Base-by-base conservation (phyloP, 116 monocot genomes). In the Iris pallida region DNA sequence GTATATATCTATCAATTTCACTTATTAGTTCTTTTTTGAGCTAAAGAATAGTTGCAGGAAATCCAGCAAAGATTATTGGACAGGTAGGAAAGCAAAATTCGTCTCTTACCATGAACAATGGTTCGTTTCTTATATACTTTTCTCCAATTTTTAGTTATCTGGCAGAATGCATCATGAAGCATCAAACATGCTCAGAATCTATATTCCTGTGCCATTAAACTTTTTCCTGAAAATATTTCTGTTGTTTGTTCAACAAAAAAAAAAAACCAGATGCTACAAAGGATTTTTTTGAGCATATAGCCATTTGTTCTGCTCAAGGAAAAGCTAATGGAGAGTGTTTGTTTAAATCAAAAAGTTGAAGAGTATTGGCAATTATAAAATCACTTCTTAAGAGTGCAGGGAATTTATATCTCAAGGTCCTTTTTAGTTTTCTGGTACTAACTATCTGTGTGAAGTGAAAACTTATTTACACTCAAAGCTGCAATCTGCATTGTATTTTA, bases 51-150 rank as follows among this genome's bases (percentile, higher is more conserved):
- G 86, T 73, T 58, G 81, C 79, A 43, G 88, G 88, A 48, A 92
- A 92, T 74, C 92, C 92, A 57, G 88, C 92, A 41, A 81, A 75
- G 70, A 76, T 88, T 6, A 79, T 88, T 49, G 88, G 88, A 14
- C 67, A 55, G 63, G 53, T 77, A 59, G 79, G 86, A 63, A 86
- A 88, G 69, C 75, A 85, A 73, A 86, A 86, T 47, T 88, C 92
- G 42, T 92, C 92, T 69, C 75, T 88, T 68, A 92, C 92, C 57
- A 92, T 88, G 92, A 88, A 88, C 56, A 88, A 92, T 70, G 92
- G 92, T 88, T 68, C 68, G 69, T 71, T 6, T 47, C 30, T 42
- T 14, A 9, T 45, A 16, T 30, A 30, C 30, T 30, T 30, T 30
- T 30, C 30, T 3, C 30, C 30, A 0, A 2, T 59, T 49, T 59